These are phyloP conservation scores for Clausena lansium DNA, from an alignment of 345 rosid genomes.

Conservation along the genomic window DNA sequence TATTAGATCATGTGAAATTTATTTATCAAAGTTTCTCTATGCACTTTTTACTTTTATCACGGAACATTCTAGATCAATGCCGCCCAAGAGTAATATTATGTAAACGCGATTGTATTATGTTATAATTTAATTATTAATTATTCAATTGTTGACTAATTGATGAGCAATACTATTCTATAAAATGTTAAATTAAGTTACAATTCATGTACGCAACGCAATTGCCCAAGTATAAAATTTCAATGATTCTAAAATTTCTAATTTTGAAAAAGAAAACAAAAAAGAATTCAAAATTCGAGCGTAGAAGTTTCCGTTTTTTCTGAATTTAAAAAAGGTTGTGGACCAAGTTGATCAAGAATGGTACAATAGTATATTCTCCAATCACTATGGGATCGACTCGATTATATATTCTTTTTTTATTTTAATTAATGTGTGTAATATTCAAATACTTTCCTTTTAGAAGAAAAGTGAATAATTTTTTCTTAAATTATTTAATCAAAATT, in stretches of 20 bases:
- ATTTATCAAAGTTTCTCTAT: no score
- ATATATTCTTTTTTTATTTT: not conserved
- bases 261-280: not conserved
- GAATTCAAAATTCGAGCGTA: not conserved
- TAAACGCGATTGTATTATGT: not conserved
- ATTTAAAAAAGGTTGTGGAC: not conserved
- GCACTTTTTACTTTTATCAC: no score
- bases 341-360: slow-evolving; percentile 14
- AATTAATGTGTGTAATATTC: not conserved
- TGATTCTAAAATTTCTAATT: not conserved
- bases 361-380: slow-evolving; percentile 31
- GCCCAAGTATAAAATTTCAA: not conserved
- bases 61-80: not conserved
- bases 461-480: not conserved
- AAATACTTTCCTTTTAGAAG: not conserved
- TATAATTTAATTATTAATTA: not conserved
- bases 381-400: not conserved
- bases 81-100: not conserved
- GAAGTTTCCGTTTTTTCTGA: not conserved
- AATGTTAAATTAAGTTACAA: not conserved
- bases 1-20: no score
- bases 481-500: no score
- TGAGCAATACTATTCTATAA: not conserved
- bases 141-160: not conserved
- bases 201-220: slow-evolving; percentile 1